Base-by-base conservation (phyloP, 2,329 filamentous ascomycete genomes). In the Corynespora cassiicola region DNA sequence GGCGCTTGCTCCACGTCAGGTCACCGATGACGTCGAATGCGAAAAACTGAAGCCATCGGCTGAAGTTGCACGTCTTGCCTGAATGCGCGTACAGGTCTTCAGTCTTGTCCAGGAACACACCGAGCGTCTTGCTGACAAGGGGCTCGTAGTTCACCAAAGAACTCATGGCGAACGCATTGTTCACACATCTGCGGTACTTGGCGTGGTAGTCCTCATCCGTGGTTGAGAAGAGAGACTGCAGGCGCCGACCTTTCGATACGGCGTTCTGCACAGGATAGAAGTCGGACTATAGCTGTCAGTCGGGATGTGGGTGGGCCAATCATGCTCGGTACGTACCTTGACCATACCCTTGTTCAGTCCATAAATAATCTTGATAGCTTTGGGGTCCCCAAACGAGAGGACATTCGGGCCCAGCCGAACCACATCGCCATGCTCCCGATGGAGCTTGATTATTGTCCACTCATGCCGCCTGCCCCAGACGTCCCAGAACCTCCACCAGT, bases 21-120 rank as follows among this genome's bases (percentile, higher is more conserved):
- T 88, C 84, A 5, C 86, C 86, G 46, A 90, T 90, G 10, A 90
- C 87, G 58, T 91, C 88, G 56, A 91, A 91, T 0, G 88, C 88
- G 52, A 88, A 90, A 61, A 84, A 90, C 57, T 91, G 87, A 40
- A 91, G 70, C 87, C 87, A 90, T 40, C 76, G 73, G 2, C 82
- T 81, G 39, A 89, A 85, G 57, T 88, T 80, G 56, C 84, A 87
- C 16, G 68, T 68, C 18, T 51, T 45, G 9, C 70, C 67, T 0
- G 69, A 69, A 4, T 61, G 61, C 7, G 68, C 68, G 50, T 71
- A 78, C 20, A 71, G 54, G 15, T 65, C 56, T 28, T 71, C 58
- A 2, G 74, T 76, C 45, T 72, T 70, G 39, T 72, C 66, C 27
- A 92, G 77, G 63, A 90, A 92, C 2, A 88, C 70, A 47, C 81